Percentiles rank a stretch among this genome's conserved stretches.
These are phyloP conservation scores for Komagataella pastoris DNA, from an alignment of 805 yeast species.

Conservation along the genomic window DNA sequence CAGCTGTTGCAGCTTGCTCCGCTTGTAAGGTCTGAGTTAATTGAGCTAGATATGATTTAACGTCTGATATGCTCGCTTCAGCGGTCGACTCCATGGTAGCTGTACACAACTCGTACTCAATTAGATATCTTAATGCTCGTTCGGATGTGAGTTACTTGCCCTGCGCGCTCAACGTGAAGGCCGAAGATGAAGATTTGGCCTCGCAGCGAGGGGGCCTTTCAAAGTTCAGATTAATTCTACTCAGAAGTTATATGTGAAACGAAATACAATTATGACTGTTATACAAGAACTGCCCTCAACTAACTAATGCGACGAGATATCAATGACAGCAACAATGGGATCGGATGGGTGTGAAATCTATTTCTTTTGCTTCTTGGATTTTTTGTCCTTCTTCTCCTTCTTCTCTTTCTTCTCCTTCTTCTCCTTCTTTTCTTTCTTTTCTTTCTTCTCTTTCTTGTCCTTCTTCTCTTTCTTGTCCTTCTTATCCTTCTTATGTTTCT, in stretches of 20 bases:
- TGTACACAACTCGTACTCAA: too few species aligned
- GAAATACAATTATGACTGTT: neutral
- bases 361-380: conserved; percentile 2
- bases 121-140: too few species aligned
- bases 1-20: conserved; percentile 3
- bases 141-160: too few species aligned
- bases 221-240: neutral
- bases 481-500: conserved; percentile 13
- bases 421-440: conserved; percentile 8
- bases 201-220: too few species aligned
- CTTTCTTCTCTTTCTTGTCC: conserved; percentile 12
- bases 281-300: neutral
- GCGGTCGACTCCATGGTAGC: neutral
- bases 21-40: conserved; percentile 1
- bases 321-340: neutral
- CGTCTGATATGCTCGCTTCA: neutral
- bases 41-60: neutral
- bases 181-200: too few species aligned
- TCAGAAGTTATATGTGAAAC: neutral
- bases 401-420: conserved; percentile 10
- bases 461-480: conserved; percentile 10
- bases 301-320: neutral
- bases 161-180: neutral
- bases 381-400: conserved; percentile 4
- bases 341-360: neutral